Evolutionary conservation across 2,329 filamentous ascomycete species (phyloP).

Genomic region (Metarhizium robertsii): DNA sequence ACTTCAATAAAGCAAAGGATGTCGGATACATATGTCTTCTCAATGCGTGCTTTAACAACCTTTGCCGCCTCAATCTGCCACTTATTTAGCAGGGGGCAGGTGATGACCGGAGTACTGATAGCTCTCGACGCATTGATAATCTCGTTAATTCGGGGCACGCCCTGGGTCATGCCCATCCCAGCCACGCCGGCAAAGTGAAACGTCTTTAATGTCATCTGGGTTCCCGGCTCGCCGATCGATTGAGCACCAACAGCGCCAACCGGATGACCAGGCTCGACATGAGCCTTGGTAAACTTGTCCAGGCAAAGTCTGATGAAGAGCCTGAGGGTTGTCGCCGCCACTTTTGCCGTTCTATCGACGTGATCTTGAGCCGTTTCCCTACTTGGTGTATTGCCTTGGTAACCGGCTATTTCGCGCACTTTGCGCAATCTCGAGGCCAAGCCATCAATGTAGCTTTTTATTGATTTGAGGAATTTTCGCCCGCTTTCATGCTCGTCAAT

Average conservation of each 20-base stretch:
- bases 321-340: slow-evolving; percentile 63
- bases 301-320: slow-evolving; percentile 74
- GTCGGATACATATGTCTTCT: slow-evolving; percentile 85
- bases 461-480: slow-evolving; percentile 69
- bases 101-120: slow-evolving; percentile 90
- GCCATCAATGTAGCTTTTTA: slow-evolving; percentile 59
- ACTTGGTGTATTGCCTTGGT: not conserved
- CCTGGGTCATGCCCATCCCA: slow-evolving; percentile 97
- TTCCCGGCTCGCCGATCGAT: slow-evolving; percentile 94
- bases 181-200: slow-evolving; percentile 99
- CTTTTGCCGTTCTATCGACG: slow-evolving; percentile 67
- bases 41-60: slow-evolving; percentile 84
- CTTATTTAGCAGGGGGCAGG: slow-evolving; percentile 71
- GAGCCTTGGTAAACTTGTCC: slow-evolving; percentile 80
- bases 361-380: slow-evolving; percentile 9
- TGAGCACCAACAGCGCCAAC: slow-evolving; percentile 94
- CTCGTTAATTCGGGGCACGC: slow-evolving; percentile 98
- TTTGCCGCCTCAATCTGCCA: slow-evolving; percentile 66
- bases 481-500: slow-evolving; percentile 74
- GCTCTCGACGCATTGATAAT: slow-evolving; percentile 95
- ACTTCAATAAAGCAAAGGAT: slow-evolving; percentile 75
- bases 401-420: slow-evolving; percentile 26
- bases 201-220: slow-evolving; percentile 97
- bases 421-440: slow-evolving; percentile 50
- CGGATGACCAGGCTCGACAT: slow-evolving; percentile 86